Evolutionary conservation across 345 rosid species (phyloP), one percentile per base, ranked within the genome.

Genomic region (Gossypium longicalyx): DNA sequence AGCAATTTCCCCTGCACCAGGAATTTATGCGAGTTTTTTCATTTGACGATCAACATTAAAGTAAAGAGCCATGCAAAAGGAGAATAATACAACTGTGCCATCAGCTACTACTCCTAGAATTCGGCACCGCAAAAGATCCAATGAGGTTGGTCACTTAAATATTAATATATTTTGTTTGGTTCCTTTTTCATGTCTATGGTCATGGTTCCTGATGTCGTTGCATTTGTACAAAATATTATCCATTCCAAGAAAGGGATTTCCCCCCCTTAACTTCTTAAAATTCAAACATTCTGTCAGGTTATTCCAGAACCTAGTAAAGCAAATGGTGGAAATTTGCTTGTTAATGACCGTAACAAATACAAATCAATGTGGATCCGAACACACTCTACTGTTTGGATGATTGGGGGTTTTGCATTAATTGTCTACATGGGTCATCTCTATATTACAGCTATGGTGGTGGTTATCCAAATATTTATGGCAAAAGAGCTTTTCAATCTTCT

Each of bases 401-500:
- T 92, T 81, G 97, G 88, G 56, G 90, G 92, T 54, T 94, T 94
- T 71, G 89, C 84, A 13, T 79, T 92, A 49, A 70, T 92, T 68
- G 92, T 94, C 80, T 94, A 91, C 88, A 85, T 92, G 97, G 98
- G 98, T 3, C 98, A 94, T 86, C 97, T 92, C 57, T 94, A 87
- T 78, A 92, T 94, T 73, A 86, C 95, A n/a, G 98, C 97, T 54
- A 92, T 94, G 98, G 91, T 94, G 34, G 89, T 94, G 71, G 97
- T 94, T 48, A 92, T 94, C 76, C 97, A 94, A 84, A 88, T 94
- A 57, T 92, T 74, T 78, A 94, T 94, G 98, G 97, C 97, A 47
- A 91, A 79, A 82, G 98, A 92, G 81, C 84, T 94, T 22, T 92
- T 94, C 82, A 92, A 85, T 86, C 76, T 94, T 25, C 84, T 94